Evolutionary conservation across 345 rosid genomes (phyloP).

Genomic region (Eutrema yunnanense): DNA sequence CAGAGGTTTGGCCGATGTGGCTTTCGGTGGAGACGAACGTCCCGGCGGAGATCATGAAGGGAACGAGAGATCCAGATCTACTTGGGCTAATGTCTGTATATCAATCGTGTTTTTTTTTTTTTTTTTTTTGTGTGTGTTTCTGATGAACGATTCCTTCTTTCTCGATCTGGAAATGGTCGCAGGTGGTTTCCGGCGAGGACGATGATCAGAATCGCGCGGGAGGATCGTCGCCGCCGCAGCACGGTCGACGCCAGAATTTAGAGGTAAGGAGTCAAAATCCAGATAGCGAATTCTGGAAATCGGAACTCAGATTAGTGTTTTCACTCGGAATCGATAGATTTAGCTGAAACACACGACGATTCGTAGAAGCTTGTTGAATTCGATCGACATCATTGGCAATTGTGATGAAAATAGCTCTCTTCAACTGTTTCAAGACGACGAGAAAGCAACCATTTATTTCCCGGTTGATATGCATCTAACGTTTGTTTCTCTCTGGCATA

Average conservation of each 20-base stretch:
- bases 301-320: not conserved
- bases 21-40: slow-evolving; percentile 36
- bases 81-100: slow-evolving; percentile 60
- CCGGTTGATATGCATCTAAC: not conserved
- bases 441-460: not conserved
- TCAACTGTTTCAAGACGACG: not conserved
- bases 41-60: slow-evolving; percentile 6
- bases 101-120: not conserved
- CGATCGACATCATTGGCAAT: not conserved
- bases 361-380: not conserved
- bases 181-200: slow-evolving; percentile 76
- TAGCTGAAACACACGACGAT: not conserved
- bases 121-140: not conserved
- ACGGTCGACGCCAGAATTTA: slow-evolving; percentile 13
- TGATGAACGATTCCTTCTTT: not conserved
- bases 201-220: slow-evolving; percentile 19
- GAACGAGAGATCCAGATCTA: slow-evolving; percentile 60
- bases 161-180: slow-evolving; percentile 14
- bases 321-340: not conserved
- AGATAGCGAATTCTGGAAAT: not conserved
- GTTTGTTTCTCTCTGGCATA: not conserved
- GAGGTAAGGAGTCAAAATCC: slow-evolving; percentile 8
- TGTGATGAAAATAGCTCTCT: not conserved
- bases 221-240: not conserved
- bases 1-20: slow-evolving; percentile 59